Evolutionary conservation across 2,329 filamentous ascomycete genomes (phyloP), one percentile per base, ranked within the genome.

Genomic region (Talaromyces pinophilus): DNA sequence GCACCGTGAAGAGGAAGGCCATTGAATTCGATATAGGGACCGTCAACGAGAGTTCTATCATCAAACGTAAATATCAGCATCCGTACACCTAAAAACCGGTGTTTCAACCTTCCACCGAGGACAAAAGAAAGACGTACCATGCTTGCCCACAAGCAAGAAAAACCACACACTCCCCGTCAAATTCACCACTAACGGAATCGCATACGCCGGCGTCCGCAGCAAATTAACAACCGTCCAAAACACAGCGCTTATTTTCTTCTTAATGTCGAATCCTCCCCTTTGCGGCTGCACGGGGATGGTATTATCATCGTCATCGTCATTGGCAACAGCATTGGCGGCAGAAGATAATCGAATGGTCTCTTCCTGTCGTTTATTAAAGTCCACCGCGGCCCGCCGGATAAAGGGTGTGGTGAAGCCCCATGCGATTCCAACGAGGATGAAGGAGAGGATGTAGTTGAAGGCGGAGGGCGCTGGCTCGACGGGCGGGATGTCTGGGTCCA

Each of bases 151-250:
- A 70, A 98, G 82, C 71, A 98, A 80, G 73, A 98, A 98, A 80
- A 98, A 98, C 94, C 94, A 98, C 64, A 97, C 85, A 75, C 92
- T 96, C 35, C 94, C 94, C 2, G 94, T 97, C 63, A 98, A 81
- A 76, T 98, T 98, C 67, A 97, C 80, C 62, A 97, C 80, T 71
- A 98, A 79, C 22, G 94, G 94, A 30, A 96, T 80, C 5, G 92
- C 91, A 79, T 98, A 98, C 19, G 87, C 86, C 42, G 93, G 93
- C 71, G 93, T 93, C 67, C 86, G 83, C 62, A 98, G 79, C 67
- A 97, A 82, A 74, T 97, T 93, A 13, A 88, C 74, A 0, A 94
- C 91, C 3, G 88, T 90, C 75, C 92, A 95, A 73, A 90, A 86
- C 7, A 89, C 83, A 1, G 85, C 85, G 69, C 88, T 86, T 1